phyloP scores from a whole-genome alignment of 2,329 filamentous ascomycete genomes.

The Teratosphaeria viscida region DNA sequence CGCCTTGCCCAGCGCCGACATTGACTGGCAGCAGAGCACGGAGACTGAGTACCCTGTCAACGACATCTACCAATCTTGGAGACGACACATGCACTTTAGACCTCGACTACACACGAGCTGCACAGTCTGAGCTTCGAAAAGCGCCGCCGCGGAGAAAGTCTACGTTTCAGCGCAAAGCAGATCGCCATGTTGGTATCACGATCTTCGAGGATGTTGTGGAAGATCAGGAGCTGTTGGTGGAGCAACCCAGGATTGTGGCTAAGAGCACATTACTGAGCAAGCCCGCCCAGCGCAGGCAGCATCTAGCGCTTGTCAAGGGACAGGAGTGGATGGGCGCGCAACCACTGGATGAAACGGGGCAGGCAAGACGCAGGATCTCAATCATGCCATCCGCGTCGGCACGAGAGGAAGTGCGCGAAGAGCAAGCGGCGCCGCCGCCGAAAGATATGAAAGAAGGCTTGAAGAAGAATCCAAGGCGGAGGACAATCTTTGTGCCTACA shows the following conservation, averaged over 20 bases:
- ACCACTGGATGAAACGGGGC: constrained; percentile 2
- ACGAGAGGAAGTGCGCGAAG: neutral
- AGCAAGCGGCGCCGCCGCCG: neutral
- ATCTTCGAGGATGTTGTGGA: constrained; percentile 26
- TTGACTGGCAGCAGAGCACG: constrained; percentile 1
- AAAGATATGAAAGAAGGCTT: neutral
- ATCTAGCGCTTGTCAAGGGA: neutral
- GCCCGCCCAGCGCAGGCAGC: constrained; percentile 14
- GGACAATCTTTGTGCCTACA: constrained; percentile 42
- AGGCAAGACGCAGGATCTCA: constrained; percentile 4
- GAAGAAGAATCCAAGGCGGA: constrained; percentile 33
- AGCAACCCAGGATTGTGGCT: constrained; percentile 2
- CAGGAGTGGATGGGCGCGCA: constrained; percentile 5
- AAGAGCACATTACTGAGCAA: constrained; percentile 17
- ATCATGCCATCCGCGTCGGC: neutral
- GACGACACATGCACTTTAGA: constrained; percentile 19
- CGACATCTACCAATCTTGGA: neutral
- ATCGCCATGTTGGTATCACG: constrained; percentile 10
- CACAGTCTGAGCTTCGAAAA: constrained; percentile 18
- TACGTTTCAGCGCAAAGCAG: constrained; percentile 11
- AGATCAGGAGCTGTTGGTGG: constrained; percentile 12
- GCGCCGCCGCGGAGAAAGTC: constrained; percentile 17
- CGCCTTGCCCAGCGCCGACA: constrained; percentile 19
- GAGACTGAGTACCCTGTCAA: constrained; percentile 8
- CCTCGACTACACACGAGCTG: constrained; percentile 23